phyloP scores from a whole-genome alignment of 2,329 filamentous ascomycete genomes.

The Apiospora phragmitis region DNA sequence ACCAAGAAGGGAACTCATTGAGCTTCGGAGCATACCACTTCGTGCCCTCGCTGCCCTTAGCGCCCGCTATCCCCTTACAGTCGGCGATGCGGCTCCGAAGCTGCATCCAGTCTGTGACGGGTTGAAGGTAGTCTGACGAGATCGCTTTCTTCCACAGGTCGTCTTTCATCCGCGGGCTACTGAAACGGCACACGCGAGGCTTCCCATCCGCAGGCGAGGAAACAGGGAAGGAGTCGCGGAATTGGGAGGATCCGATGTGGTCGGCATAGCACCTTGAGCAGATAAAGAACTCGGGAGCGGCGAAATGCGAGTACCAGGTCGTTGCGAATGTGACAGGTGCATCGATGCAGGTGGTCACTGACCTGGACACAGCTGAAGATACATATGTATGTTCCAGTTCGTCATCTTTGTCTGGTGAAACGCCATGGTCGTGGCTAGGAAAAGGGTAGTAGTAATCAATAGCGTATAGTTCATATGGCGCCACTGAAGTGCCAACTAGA shows the following conservation, averaged over 20 bases:
- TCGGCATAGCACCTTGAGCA: constrained; percentile 44
- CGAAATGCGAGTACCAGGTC: constrained; percentile 39
- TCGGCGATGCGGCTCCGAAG: constrained; percentile 19
- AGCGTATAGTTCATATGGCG: background rate
- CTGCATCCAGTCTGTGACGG: constrained; percentile 31
- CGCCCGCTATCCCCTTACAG: constrained; percentile 21
- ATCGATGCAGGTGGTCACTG: constrained; percentile 31
- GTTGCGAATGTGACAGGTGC: constrained; percentile 28
- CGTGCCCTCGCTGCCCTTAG: constrained; percentile 18
- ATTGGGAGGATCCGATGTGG: constrained; percentile 32
- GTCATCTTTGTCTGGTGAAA: background rate
- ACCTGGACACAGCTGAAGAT: background rate
- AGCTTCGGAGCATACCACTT: constrained; percentile 21
- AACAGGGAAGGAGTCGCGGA: constrained; percentile 31
- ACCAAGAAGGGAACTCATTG: constrained; percentile 15
- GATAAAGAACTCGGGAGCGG: constrained; percentile 34
- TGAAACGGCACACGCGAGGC: constrained; percentile 30
- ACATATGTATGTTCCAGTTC: background rate
- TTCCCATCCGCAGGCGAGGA: constrained; percentile 23
- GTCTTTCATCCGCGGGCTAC: constrained; percentile 35
- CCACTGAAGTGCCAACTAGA: background rate
- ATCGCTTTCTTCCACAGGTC: constrained; percentile 35
- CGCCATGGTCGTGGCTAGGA: background rate
- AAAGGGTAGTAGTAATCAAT: background rate
- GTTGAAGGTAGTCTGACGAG: constrained; percentile 24